Conservation (phyloP, 164 flowering plant genomes). For the Macadamia tetraphylla region DNA sequence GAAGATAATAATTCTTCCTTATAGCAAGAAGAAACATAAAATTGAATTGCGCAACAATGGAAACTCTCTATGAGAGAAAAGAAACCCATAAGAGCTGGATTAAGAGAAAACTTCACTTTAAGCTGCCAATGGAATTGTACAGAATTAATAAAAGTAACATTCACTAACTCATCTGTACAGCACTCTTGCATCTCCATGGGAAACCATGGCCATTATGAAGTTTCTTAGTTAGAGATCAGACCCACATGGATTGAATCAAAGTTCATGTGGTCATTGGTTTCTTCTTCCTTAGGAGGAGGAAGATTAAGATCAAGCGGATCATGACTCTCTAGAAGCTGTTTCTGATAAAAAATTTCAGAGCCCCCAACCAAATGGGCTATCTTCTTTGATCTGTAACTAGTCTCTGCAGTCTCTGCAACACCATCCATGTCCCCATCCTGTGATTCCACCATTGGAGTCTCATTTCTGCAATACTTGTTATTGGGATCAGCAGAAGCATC, state of each 20-base stretch:
- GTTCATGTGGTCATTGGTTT: conserved; percentile 17
- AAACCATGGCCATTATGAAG: conserved; percentile 5
- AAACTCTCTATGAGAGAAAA: conserved; percentile 4
- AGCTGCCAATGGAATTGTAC: conserved; percentile 14
- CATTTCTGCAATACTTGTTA: conserved; percentile 16
- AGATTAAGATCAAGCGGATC: conserved; percentile 63
- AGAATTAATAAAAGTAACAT: conserved; percentile 27
- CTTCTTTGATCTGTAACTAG: conserved; percentile 26
- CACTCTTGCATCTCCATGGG: conserved; percentile 17
- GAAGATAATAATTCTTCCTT: background rate
- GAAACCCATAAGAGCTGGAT: background rate
- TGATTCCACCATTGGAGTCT: conserved; percentile 8
- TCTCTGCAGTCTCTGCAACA: conserved; percentile 10
- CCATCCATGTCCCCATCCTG: background rate
- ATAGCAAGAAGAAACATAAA: background rate
- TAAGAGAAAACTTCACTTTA: background rate
- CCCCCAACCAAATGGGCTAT: conserved; percentile 50
- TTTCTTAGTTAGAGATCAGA: conserved; percentile 16
- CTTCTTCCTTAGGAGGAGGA: conserved; percentile 56
- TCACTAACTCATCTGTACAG: conserved; percentile 29
- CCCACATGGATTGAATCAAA: conserved; percentile 24
- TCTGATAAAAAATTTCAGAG: conserved; percentile 27
- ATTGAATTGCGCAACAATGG: conserved; percentile 6
- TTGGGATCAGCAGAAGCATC: conserved; percentile 20
- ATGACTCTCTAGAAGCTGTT: conserved; percentile 19